Base-by-base conservation (phyloP, 495 filamentous ascomycete species). In the Talaromyces liani region DNA sequence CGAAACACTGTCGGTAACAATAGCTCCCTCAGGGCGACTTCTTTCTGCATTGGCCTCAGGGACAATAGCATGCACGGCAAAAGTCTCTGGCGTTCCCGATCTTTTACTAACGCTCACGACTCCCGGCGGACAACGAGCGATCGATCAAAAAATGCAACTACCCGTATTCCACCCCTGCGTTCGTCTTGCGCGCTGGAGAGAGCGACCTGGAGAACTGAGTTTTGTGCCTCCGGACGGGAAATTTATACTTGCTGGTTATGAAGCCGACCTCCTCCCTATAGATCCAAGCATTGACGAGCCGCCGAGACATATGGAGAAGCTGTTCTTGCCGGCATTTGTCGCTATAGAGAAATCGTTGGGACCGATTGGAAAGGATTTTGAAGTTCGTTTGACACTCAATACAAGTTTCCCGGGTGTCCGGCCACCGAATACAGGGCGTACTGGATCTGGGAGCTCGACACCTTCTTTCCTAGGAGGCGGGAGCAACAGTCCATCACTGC, bases 111-210 rank as follows among this genome's bases (percentile, higher is more conserved):
- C 85, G 8, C 83, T 99, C 49, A 86, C 87, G 1, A 82, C 89
- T 2, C 88, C 91, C 0, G 90, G 90, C 7, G 90, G 90, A 33
- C 69, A 88, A 76, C 88, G 89, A 73, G 83, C 85, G 51, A 82
- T 97, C 55, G 85, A 80, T 33, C 84, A 83, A 58, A 84, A 90
- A 25, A 82, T 98, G 61, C 87, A 92, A 63, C 75, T 96, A n/a
- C 93, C 93, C 0, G 92, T 97, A 0, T 99, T 99, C 70, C 94
- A 99, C 69, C 94, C 94, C 1, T 98, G 92, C 71, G 94, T 99
- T 8, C 82, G 95, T 18, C 76, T 98, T 20, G 87, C 86, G 20
- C 79, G 85, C 41, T 99, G 94, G 94, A 84, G 87, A 62, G 91
- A 96, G 63, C 83, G 83, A 41, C 92, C 94, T 0, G 94, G 94